Evolutionary conservation across 768 basidiomycete genomes (phyloP).

Genomic region (Boletus insuetus): DNA sequence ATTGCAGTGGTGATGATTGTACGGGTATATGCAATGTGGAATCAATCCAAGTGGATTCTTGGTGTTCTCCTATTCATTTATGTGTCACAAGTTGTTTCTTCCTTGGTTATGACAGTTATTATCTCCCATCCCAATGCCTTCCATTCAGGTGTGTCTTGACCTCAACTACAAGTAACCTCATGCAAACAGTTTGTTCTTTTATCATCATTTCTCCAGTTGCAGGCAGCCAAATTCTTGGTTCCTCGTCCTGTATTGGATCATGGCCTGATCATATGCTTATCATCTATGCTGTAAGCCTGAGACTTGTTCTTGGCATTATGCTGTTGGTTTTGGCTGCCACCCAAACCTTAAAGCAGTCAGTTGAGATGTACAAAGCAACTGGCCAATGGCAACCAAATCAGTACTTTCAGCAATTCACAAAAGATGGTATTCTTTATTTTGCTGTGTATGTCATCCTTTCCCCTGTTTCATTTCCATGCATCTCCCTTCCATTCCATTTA

Average conservation of each 20-base stretch:
- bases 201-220: too few species aligned
- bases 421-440: not conserved
- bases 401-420: too few species aligned
- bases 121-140: not conserved
- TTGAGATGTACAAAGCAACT: slow-evolving; percentile 5
- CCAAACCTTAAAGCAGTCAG: not conserved
- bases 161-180: not conserved
- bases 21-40: not conserved
- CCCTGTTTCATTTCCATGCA: too few species aligned
- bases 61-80: not conserved
- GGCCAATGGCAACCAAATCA: slow-evolving; percentile 1
- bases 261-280: too few species aligned
- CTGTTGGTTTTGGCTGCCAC: not conserved
- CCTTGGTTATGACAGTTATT: not conserved
- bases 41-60: not conserved
- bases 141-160: not conserved
- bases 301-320: not conserved
- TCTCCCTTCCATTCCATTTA: too few species aligned
- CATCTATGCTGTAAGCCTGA: too few species aligned
- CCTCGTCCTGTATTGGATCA: too few species aligned
- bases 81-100: not conserved
- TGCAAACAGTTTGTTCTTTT: too few species aligned
- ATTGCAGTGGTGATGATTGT: not conserved
- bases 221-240: not conserved
- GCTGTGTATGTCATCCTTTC: not conserved